Evolutionary conservation across 441 rosid species (phyloP), one percentile per base, ranked within the genome.

Genomic region (Aleurites moluccanus): DNA sequence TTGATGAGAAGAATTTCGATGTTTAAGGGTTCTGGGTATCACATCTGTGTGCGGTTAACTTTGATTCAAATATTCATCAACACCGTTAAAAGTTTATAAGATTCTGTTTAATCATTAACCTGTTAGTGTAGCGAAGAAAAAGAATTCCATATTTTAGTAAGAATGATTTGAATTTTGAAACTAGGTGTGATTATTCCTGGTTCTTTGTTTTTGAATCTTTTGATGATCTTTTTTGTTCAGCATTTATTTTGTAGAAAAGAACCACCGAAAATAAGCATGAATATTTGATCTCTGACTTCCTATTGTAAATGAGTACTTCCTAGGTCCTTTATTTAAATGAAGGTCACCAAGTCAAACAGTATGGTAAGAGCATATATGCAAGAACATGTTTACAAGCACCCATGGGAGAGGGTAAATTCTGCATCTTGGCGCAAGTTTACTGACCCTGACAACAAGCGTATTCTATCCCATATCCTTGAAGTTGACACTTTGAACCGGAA

Each of bases 341-440:
- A 59, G 73, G 38, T 16, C 70, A 42, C 23, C n/a, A 40, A 72
- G n/a, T 65, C 2, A 28, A 81, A 64, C 67, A 69, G 14, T 35
- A 91, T 92, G 99, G 99, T 90, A 25, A 91, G 88, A 88, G 97
- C 93, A 60, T 91, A 88, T 68, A 67, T 75, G 20, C 99, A 95
- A 84, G 96, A 95, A 83, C 99, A 95, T 80, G 80, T 91, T 50
- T 95, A 92, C 86, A 85, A 84, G 87, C 99, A 95, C 76, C 98
- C 98, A 6, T 95, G 99, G 99, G 99, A 91, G 78, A 86, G 94
- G 52, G 98, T 95, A 25, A 89, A 96, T 70, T 89, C 99, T 27
- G 99, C 96, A 30, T 93, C 97, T 15, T 95, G 99, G 98, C 94
- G 99, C 81, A 95, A 92, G 83, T 95, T 89, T 83, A 80, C 96